These are phyloP conservation scores for Ceratobasidium sp. DNA, from an alignment of 1,284 basidiomycete species.

Conservation along the genomic window DNA sequence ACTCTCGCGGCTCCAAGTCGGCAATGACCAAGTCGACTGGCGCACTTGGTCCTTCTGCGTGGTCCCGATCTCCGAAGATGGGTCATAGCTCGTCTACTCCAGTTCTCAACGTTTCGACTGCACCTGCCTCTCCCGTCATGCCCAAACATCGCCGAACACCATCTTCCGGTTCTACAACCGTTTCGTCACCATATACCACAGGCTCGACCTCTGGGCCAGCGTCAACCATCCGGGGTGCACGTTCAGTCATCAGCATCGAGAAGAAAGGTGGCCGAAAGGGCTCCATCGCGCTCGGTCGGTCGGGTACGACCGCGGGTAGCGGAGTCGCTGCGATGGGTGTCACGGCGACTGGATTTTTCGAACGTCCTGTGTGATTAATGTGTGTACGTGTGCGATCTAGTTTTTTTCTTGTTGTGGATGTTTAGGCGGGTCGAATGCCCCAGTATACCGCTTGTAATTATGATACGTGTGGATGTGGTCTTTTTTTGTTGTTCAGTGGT, in stretches of 20 bases:
- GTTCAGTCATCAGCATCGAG: conserved; percentile 70
- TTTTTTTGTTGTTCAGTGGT: too few species aligned
- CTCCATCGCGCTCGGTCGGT: conserved; percentile 66
- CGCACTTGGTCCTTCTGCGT: conserved; percentile 39
- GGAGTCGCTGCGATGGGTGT: conserved; percentile 73
- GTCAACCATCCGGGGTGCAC: conserved; percentile 52
- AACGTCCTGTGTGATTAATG: background rate
- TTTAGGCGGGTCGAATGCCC: background rate
- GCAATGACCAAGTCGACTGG: conserved; percentile 37
- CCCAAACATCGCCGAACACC: conserved; percentile 28
- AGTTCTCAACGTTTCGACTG: conserved; percentile 33
- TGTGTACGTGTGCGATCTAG: background rate
- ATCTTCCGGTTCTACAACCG: conserved; percentile 22
- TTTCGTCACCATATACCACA: conserved; percentile 51
- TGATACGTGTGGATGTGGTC: conserved; percentile 21
- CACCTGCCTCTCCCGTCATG: background rate
- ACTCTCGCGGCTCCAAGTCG: conserved; percentile 10
- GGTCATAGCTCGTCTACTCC: conserved; percentile 42
- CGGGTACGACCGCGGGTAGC: conserved; percentile 61
- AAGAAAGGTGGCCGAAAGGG: conserved; percentile 56
- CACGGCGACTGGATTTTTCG: conserved; percentile 75
- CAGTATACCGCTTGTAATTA: conserved; percentile 28
- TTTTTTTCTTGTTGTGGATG: background rate
- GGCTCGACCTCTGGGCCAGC: conserved; percentile 47
- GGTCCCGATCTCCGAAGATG: conserved; percentile 42